These are phyloP conservation scores for Phytophthora sojae DNA, from an alignment of 352 stramenopile genomes.

Conservation along the genomic window DNA sequence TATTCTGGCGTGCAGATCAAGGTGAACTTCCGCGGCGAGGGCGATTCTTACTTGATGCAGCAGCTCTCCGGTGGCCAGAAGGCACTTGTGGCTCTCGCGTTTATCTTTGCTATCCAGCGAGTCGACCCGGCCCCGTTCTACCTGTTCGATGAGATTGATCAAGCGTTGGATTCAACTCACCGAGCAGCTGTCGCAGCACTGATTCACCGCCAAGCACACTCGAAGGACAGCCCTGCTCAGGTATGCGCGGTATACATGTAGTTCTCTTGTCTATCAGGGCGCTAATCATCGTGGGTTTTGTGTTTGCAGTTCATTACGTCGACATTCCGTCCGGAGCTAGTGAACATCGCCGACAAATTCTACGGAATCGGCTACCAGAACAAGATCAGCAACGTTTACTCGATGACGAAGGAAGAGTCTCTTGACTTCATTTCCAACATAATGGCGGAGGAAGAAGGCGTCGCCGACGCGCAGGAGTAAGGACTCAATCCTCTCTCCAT, in stretches of 20 bases:
- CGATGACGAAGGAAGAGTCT: slow-evolving; percentile 96
- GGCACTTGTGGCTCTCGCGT: slow-evolving; percentile 98
- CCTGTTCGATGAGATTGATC: slow-evolving; percentile 99
- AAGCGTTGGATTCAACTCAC: slow-evolving; percentile 99
- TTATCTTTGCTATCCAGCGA: slow-evolving; percentile 99
- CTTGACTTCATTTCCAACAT: slow-evolving; percentile 97
- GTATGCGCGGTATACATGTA: slow-evolving; percentile 37
- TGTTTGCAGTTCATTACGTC: slow-evolving; percentile 95
- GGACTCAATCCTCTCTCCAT: background rate
- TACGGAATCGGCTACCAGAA: slow-evolving; percentile 99
- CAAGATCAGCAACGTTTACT: slow-evolving; percentile 96
- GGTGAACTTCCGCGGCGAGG: slow-evolving; percentile 96
- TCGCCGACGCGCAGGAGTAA: slow-evolving; percentile 41
- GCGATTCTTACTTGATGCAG: slow-evolving; percentile 98
- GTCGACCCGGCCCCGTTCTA: slow-evolving; percentile 99
- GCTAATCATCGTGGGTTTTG: slow-evolving; percentile 2
- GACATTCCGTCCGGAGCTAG: slow-evolving; percentile 99
- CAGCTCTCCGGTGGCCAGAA: slow-evolving; percentile 99
- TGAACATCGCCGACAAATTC: slow-evolving; percentile 96
- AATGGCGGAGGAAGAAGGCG: slow-evolving; percentile 89
- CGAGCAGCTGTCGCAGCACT: slow-evolving; percentile 96
- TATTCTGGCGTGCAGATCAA: slow-evolving; percentile 99
- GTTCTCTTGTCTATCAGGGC: background rate
- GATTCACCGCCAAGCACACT: slow-evolving; percentile 97
- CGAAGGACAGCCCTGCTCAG: slow-evolving; percentile 96